Base-by-base conservation (phyloP, 352 stramenopile genomes). In the Elongisporangium prolatum region DNA sequence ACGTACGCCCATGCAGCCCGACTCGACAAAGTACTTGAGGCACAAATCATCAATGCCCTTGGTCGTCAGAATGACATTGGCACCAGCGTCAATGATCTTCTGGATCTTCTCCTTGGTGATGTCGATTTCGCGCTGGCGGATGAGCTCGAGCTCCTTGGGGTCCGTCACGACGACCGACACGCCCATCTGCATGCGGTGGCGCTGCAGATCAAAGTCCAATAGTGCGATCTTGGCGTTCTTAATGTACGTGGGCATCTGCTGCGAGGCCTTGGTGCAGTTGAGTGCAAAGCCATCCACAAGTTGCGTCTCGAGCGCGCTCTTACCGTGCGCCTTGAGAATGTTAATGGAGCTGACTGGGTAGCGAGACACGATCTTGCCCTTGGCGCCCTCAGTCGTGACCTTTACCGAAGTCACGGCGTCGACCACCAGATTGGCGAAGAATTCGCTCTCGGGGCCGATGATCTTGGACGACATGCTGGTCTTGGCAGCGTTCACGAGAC, bases 1-100 rank as follows among this genome's bases (percentile, higher is more conserved):
- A 64, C 98, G 91, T 48, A 98, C 94, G 57, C 94, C 97, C 72
- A 99, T 98, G 67, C 89, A 97, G 21, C 93, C 95, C 0, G 94
- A 93, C 79, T 99, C 97, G 21, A 99, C 97, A 84, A 99, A 99
- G 80, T 99, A 99, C 78, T 99, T 99, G 64, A 99, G 91, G 64
- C 96, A 99, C 38, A 99, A 70, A 74, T 99, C 98, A 72, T 99
- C 97, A 64, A 99, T 99, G 62, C 97, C 97, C 81, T 99, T 99
- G 56, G 97, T 99, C n/a, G 97, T 99, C 50, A 99, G 74, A 34
- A 99, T 97, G 25, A 99, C 97, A 60, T 98, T 99, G 49, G 97
- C 97, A 47, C 97, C 97, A 22, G 97, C 84, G 56, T 98, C 85
- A 17, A 99, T 86, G 73, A 99, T 99, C 75, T 99, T 99, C 72